Base-by-base conservation (phyloP, 2,329 filamentous ascomycete species). In the Colletotrichum scovillei region DNA sequence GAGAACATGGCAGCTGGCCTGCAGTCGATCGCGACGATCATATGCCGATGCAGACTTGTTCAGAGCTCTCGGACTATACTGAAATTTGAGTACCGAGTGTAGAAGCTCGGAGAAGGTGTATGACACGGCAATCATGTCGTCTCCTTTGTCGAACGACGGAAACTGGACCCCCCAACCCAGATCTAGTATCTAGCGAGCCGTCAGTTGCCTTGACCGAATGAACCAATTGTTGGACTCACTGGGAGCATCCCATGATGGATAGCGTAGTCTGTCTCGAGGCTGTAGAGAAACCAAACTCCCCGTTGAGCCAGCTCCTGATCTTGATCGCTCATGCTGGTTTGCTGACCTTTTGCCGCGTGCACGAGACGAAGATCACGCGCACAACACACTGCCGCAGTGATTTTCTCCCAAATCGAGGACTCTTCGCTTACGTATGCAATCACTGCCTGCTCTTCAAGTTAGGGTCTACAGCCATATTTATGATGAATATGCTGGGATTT, bases 161-260 rank as follows among this genome's bases (percentile, higher is more conserved):
- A 73, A 70, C 0, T 30, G 66, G 9, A 46, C 62, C 0, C 42
- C 70, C 70, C 70, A 73, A 5, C 67, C 70, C 1, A 65, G 60
- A 8, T 73, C 70, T 3, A 73, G 46, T 11, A 73, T 69, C 70
- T 73, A n/a, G 3, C 1, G 1, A 22, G 24, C 5, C n/a, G 57
- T 65, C 5, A 65, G 30, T 22, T 30, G 42, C 16, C 19, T 35
- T 35, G 32, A 12, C 32, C 32, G 4, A 12, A 12, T 5, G 11
- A 12, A 11, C 3, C 32, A 35, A 35, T 12, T 35, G 11, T 3
- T 35, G 32, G 32, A 35, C 70, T 64, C 9, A 73, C 70, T 2
- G 70, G 70, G 11, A 73, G 66, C 66, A 73, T 70, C 4, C 70
- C 70, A 2, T 73, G 66, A 5, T 70, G 70, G 6, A 73, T 70